Evolutionary conservation across 108 stramenopile species (phyloP), one percentile per base, ranked within the genome.

Genomic region (Nitzschia sp.): DNA sequence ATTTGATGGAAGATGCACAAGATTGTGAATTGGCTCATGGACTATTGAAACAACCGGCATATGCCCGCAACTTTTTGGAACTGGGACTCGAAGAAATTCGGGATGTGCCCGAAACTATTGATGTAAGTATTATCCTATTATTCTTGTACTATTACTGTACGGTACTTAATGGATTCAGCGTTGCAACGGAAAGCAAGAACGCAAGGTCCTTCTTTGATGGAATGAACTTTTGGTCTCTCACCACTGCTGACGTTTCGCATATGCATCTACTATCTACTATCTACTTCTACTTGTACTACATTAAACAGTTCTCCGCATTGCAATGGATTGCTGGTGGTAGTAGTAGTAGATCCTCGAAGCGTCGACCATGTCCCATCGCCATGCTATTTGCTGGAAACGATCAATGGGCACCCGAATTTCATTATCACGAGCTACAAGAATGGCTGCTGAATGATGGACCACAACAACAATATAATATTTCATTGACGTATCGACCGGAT

Each of bases 61-160:
- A 82, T 80, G 69, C 75, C 15, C 68, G 61, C 22, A 88, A 87
- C 64, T 89, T 88, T 78, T 78, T 93, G 21, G 63, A 69, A 32
- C 68, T 93, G 52, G 92, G 92, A 36, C 63, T 72, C 26, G 85
- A 93, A 75, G 92, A 93, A 56, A 72, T 90, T 5, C 76, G 92
- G 50, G 84, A 85, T 57, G 32, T 93, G 11, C 92, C 92, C 9
- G 70, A 83, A 67, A 23, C 53, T 9, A 54, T 72, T 25, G 87
- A 91, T 82, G 80, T 80, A 53, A 71, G 87, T 71, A 61, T 0
- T 22, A 55, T 17, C 5, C 19, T 46, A 53, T 4, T 52, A 3
- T 31, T n/a, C 33, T 19, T n/a, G 48, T 11, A 50, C 48, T 23
- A 17, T 58, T 35, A 6, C 56, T 8, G 19, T 23, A 50, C 8